Evolutionary conservation across 2,329 filamentous ascomycete species (phyloP).

Genomic region (Xylariaceae sp.): DNA sequence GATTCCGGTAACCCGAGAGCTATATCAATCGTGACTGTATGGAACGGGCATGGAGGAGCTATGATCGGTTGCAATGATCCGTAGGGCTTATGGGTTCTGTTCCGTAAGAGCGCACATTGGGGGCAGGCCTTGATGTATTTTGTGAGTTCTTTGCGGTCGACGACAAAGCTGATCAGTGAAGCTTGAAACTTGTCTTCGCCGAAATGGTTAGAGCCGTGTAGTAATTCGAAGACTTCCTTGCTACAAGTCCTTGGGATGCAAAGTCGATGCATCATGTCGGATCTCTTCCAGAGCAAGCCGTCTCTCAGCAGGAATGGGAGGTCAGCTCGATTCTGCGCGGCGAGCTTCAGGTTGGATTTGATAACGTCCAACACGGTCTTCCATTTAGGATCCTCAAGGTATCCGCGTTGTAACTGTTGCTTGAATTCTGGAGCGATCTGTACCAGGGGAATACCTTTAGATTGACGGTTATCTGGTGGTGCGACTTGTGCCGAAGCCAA

Average conservation of each 20-base stretch:
- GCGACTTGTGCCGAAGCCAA: no score
- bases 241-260: not conserved
- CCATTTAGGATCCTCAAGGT: not conserved
- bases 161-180: not conserved
- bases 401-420: no score
- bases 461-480: no score
- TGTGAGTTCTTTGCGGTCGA: not conserved
- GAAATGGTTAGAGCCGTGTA: not conserved
- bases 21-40: not conserved
- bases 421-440: no score
- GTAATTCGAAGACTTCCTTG: not conserved
- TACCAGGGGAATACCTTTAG: no score
- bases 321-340: not conserved
- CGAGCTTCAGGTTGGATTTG: not conserved
- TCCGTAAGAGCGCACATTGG: not conserved
- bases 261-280: not conserved
- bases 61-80: not conserved
- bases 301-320: not conserved
- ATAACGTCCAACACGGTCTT: not conserved
- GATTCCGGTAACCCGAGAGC: not conserved
- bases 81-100: not conserved
- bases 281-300: not conserved
- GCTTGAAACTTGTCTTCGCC: not conserved
- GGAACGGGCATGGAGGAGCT: not conserved
- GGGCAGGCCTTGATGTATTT: not conserved